Evolutionary conservation across 208 protist genomes (phyloP).

Genomic region (Leishmania arabica): DNA sequence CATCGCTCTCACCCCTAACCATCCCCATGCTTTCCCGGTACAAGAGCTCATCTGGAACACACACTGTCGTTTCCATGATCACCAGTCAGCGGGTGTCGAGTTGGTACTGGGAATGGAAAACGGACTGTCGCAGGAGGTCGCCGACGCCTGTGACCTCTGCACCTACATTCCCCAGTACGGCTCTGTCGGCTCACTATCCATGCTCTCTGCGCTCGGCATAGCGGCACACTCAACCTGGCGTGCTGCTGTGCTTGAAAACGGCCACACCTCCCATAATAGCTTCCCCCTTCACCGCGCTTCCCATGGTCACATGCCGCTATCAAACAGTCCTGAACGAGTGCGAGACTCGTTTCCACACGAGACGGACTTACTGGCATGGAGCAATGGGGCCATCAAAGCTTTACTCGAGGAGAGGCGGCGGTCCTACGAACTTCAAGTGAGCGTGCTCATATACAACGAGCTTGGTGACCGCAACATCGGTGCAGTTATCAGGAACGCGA

Average conservation of each 20-base stretch:
- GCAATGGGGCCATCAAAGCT: conserved; percentile 45
- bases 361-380: conserved; percentile 39
- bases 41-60: conserved; percentile 50
- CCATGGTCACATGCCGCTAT: conserved; percentile 66
- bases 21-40: conserved; percentile 46
- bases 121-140: conserved; percentile 50
- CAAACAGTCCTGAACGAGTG: conserved; percentile 19
- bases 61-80: not conserved
- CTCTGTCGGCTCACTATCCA: conserved; percentile 82
- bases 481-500: conserved; percentile 81
- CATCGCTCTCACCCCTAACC: conserved; percentile 72
- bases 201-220: conserved; percentile 81
- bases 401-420: conserved; percentile 36
- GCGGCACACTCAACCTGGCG: conserved; percentile 44
- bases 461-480: conserved; percentile 86
- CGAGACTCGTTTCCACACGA: conserved; percentile 50
- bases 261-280: not conserved
- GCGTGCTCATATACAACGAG: conserved; percentile 76
- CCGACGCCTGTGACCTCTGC: conserved; percentile 48
- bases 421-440: conserved; percentile 56
- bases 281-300: not conserved
- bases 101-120: conserved; percentile 89
- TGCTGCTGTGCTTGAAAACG: not conserved
- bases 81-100: conserved; percentile 32
- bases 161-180: conserved; percentile 88